Base-by-base conservation (phyloP, 2,329 filamentous ascomycete species). In the Davidsoniella virescens region DNA sequence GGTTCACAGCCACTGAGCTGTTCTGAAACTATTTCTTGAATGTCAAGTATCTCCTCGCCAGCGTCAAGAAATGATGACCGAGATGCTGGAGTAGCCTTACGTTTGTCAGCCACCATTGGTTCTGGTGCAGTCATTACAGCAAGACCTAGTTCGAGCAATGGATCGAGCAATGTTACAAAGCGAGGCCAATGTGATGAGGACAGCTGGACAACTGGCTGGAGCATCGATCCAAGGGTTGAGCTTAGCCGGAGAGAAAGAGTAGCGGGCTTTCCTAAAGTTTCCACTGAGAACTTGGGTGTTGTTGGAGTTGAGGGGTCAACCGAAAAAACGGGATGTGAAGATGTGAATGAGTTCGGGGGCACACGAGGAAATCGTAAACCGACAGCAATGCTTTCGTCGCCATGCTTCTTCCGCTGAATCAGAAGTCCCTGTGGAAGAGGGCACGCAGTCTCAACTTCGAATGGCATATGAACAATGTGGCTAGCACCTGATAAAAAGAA, bases 391-490 rank as follows among this genome's bases (percentile, higher is more conserved):
- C 46, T 17, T 20, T 37, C 16, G 12, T 38, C 51, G 8, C 67
- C 62, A 52, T 70, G 71, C 40, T 80, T 70, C 61, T 83, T 94
- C 54, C 88, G 75, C 64, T 96, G 90, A 51, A 98, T 77, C 17
- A 98, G 74, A 46, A 96, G 73, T 23, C 92, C 92, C 29, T 78
- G 72, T 5, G 87, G 84, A 10, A 85, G 84, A 36, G 90, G 79
- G 62, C 88, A 86, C 26, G 85, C 87, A 49, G 78, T 78, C 61
- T 94, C 87, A 40, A 95, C 84, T 65, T 96, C 88, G 60, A 98
- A 98, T 1, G 90, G 90, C 60, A 98, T 78, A 62, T 94, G 87
- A 44, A 96, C 74, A 52, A 94, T 78, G 71, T 98, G 85, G 60
- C 78, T 92, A 33, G 86, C 81, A 17, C 90, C 90, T 2, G 84